Base-by-base conservation (phyloP, 148 eudicot species). In the Heliosperma pusillum region DNA sequence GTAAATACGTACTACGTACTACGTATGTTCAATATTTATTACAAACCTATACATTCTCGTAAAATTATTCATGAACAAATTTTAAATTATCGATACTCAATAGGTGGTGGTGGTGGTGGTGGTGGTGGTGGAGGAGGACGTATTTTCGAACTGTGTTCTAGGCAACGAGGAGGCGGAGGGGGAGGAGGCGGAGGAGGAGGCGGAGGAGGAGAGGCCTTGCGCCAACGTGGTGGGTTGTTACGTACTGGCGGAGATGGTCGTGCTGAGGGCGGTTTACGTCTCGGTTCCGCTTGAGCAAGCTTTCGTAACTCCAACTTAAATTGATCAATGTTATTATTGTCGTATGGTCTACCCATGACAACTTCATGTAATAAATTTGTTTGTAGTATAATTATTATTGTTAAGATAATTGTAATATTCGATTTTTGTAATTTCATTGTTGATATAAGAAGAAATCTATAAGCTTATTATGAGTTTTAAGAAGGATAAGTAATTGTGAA, bases 161-260 rank as follows among this genome's bases (percentile, higher is more conserved):
- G 11, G 29, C 66, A 36, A 73, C 13, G 76, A 33, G 75, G 75
- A 11, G 66, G 75, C 2, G 67, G 67, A 5, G 42, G 65, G 11
- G 5, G 65, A 60, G 11, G 11, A 60, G n/a, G n/a, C n/a, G n/a
- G n/a, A n/a, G n/a, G 13, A 7, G 29, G 40, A 25, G 67, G 67
- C 0, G 67, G 53, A 20, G 59, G 75, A 3, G 67, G 75, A 58
- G 30, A 4, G 20, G 52, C 27, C 26, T 4, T 21, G 19, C 11
- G 3, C 30, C 47, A 42, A 15, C 44, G 57, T 0, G 52, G 57
- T 44, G 58, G 12, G 15, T 61, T 56, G 59, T 47, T 59, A 12
- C 66, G 76, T 1, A 40, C 20, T 16, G 76, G 76, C n/a, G 76
- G 52, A 2, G 66, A 47, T 12, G 76, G 76, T 1, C 24, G 30